Percentiles rank a stretch among this genome's conserved stretches.
phyloP scores from a whole-genome alignment of 495 filamentous ascomycete genomes.

The Hyaloscypha hepaticicola region DNA sequence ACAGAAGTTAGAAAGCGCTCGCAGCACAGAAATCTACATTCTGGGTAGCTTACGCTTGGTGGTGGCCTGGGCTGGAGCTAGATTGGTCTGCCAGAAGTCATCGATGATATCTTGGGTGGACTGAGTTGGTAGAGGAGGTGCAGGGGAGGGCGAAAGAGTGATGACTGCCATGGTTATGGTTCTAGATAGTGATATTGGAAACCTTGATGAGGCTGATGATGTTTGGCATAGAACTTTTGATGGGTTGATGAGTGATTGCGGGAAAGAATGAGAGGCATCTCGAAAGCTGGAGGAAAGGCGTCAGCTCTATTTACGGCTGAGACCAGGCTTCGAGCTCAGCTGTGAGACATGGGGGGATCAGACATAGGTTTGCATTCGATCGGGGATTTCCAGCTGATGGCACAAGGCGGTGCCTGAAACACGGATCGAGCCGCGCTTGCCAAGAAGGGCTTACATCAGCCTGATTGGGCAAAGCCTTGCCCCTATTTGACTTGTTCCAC shows the following conservation, averaged over 20 bases:
- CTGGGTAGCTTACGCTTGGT: conserved; percentile 1
- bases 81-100: conserved; percentile 10
- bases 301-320: background rate
- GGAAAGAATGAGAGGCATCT: conserved; percentile 1
- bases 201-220: background rate
- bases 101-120: conserved; percentile 6
- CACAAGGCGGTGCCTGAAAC: background rate
- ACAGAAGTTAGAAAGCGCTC: background rate
- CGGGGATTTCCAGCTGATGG: background rate
- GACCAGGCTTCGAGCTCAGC: background rate
- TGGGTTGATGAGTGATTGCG: background rate
- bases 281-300: background rate
- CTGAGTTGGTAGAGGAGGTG: no score
- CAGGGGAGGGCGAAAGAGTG: background rate
- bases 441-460: background rate
- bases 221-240: background rate
- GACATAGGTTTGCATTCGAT: background rate
- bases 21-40: background rate
- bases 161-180: conserved; percentile 2
- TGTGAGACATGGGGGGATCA: background rate
- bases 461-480: background rate
- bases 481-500: no score
- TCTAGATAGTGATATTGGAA: background rate
- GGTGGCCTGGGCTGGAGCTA: background rate
- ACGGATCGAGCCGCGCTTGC: conserved; percentile 1